Evolutionary conservation across 345 rosid species (phyloP).

Genomic region (Anastatica hierochuntica): DNA sequence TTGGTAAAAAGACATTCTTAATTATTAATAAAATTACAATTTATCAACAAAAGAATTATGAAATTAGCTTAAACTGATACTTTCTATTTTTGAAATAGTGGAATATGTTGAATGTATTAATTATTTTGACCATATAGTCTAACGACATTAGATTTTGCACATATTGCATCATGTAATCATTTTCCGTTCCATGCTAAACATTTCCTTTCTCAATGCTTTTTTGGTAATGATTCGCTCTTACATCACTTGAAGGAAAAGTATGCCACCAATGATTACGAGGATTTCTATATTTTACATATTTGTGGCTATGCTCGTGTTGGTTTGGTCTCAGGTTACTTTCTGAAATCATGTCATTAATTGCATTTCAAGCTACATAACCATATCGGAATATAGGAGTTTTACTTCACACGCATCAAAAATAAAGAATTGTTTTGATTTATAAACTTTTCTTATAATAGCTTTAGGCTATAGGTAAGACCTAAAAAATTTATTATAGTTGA

Average conservation of each 20-base stretch:
- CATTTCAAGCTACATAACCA: conserved; percentile 10
- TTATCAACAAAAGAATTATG: too few species aligned
- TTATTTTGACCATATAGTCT: too few species aligned
- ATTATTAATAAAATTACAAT: too few species aligned
- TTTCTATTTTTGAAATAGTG: too few species aligned
- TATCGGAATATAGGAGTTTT: conserved; percentile 8
- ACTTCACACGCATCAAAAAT: background rate
- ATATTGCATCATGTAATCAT: conserved; percentile 1
- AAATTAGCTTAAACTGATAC: too few species aligned
- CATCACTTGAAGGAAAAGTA: conserved; percentile 20
- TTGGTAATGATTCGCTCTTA: conserved; percentile 2
- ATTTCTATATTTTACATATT: background rate
- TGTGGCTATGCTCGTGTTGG: conserved; percentile 18
- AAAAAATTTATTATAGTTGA: too few species aligned
- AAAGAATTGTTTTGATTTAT: background rate
- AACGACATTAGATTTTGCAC: background rate
- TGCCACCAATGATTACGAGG: conserved; percentile 12
- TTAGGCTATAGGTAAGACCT: too few species aligned
- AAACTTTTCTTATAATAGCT: too few species aligned
- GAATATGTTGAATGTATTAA: too few species aligned
- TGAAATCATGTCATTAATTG: conserved; percentile 5
- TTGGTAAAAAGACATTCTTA: too few species aligned
- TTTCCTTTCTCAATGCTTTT: background rate
- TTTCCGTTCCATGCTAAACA: conserved; percentile 9
- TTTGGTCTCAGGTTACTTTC: conserved; percentile 19